Base-by-base conservation (phyloP, 768 basidiomycete species). In the Fomitopsis serialis region DNA sequence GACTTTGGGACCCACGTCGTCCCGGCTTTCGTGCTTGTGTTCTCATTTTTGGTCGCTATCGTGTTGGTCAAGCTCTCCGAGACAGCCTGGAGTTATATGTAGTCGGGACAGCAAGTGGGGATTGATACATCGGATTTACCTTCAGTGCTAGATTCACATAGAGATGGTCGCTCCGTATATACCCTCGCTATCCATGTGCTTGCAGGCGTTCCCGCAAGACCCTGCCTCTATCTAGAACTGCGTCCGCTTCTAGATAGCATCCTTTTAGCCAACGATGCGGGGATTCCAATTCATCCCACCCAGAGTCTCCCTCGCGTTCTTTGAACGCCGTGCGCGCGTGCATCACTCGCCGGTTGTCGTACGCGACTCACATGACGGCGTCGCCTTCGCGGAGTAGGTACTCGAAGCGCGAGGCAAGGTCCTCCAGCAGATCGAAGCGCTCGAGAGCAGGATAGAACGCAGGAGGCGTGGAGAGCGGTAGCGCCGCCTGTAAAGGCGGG, bases 241-340 rank as follows among this genome's bases (percentile, higher is more conserved):
- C 67, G 60, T 89, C 87, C 2, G 78, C 82, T 63, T 89, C 87
- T 2, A 89, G 64, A 73, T 79, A 96, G 66, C 78, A 90, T 58
- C 96, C 95, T 70, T 97, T 97, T 50, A 98, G 70, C 95, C 95
- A 97, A 49, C n/a, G n/a, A n/a, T n/a, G n/a, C n/a, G n/a, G n/a
- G n/a, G n/a, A n/a, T n/a, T n/a, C n/a, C n/a, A n/a, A n/a, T 4
- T n/a, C n/a, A n/a, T n/a, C n/a, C n/a, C 17, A 69, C n/a, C n/a
- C n/a, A n/a, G 78, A 74, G 32, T 58, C 66, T 11, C 63, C 68
- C 25, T 54, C 54, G 2, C 62, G 71, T 54, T 60, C 64, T 21
- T 73, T 71, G 63, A 98, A 98, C 12, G 84, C 85, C 1, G 85
- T 88, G 22, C 96, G 74, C 0, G 89, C 92, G 67, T 99, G 96